These are phyloP conservation scores for Tieghemiomyces parasiticus DNA, from an alignment of 192 early-diverging fungal species.

Conservation along the genomic window DNA sequence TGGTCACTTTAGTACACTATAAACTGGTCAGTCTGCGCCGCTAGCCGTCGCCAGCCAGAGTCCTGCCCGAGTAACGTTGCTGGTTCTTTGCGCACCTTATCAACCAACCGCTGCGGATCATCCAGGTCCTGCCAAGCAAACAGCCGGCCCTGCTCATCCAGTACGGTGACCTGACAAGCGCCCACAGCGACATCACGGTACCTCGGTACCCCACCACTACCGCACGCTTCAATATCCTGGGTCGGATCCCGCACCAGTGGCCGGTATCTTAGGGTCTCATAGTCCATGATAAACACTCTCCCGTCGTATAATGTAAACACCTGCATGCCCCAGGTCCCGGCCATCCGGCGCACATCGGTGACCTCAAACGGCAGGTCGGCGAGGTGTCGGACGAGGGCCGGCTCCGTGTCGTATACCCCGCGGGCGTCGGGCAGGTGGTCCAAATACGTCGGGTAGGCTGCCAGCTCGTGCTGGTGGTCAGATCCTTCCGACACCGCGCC, in stretches of 20 bases:
- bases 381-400: neutral
- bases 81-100: neutral
- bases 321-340: neutral
- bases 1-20: neutral
- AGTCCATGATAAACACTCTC: neutral
- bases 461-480: neutral
- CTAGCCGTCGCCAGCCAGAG: neutral
- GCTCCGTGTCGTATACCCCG: neutral
- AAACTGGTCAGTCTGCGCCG: neutral
- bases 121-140: neutral
- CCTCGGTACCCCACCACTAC: too few species aligned
- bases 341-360: neutral
- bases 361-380: neutral
- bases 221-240: neutral
- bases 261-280: neutral
- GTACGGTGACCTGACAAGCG: neutral
- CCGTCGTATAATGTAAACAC: neutral
- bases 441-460: neutral
- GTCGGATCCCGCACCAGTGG: neutral
- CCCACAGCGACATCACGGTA: constrained; percentile 1
- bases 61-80: neutral
- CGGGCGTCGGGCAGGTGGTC: constrained; percentile 1
- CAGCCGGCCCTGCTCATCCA: neutral
- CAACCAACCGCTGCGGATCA: neutral
- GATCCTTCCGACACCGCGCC: neutral